These are phyloP conservation scores for Alnus rubra DNA, from an alignment of 306 rosid species.

Conservation along the genomic window DNA sequence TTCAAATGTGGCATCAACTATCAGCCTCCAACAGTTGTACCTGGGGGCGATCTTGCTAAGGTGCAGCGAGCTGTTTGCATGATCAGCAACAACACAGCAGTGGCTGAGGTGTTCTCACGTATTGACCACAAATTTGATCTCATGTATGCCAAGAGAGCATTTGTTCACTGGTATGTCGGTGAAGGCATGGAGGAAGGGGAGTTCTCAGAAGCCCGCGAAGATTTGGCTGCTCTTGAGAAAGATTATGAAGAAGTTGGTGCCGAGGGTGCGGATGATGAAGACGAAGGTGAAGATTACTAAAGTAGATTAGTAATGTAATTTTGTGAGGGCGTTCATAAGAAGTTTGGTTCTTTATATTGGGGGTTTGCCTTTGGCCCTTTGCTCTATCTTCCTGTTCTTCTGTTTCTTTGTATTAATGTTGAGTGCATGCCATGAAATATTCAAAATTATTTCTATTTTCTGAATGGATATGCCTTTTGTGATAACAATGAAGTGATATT, in stretches of 20 bases:
- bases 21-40: conserved; percentile 98
- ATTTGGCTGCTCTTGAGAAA: conserved; percentile 99
- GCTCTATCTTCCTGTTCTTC: conserved; percentile 24
- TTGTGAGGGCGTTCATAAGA: conserved; percentile 26
- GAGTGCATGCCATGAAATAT: conserved; percentile 32
- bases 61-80: conserved; percentile 98
- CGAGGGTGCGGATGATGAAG: conserved; percentile 90
- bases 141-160: conserved; percentile 99
- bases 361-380: conserved; percentile 40
- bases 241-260: conserved; percentile 99
- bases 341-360: conserved; percentile 29
- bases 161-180: conserved; percentile 98
- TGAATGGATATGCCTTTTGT: conserved; percentile 36
- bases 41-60: conserved; percentile 92
- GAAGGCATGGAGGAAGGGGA: conserved; percentile 99
- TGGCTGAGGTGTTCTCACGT: conserved; percentile 98
- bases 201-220: conserved; percentile 99
- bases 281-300: conserved; percentile 74
- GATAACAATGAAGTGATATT: conserved; percentile 32
- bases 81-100: conserved; percentile 99
- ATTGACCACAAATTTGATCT: conserved; percentile 97
- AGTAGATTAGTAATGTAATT: conserved; percentile 35
- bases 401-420: conserved; percentile 33
- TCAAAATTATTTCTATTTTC: conserved; percentile 28
- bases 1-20: conserved; percentile 98